phyloP scores from a whole-genome alignment of 2,329 filamentous ascomycete genomes.

The Madurella mycetomatis region DNA sequence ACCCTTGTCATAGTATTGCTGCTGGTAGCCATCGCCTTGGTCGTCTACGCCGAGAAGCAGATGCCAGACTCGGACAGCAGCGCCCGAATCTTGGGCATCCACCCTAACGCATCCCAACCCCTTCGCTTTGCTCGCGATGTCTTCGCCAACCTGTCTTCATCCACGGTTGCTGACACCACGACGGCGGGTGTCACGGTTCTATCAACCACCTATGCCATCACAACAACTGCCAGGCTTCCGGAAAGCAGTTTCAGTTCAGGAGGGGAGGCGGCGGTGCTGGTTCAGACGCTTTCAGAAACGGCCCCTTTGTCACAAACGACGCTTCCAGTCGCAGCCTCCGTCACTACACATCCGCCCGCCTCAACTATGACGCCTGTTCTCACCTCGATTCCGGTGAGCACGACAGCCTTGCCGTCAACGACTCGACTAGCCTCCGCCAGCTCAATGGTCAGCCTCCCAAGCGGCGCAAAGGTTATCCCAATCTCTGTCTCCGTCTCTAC shows the following conservation, averaged over 20 bases:
- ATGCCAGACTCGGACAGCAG: conserved; percentile 32
- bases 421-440: not conserved
- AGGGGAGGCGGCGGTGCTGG: not conserved
- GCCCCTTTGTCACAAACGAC: not conserved
- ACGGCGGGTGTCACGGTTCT: not conserved
- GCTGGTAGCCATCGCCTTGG: conserved; percentile 26
- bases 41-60: conserved; percentile 27
- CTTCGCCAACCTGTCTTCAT: conserved; percentile 1
- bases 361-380: too few species aligned
- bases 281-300: not conserved
- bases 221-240: not conserved
- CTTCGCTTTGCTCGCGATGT: conserved; percentile 9
- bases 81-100: conserved; percentile 23
- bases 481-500: conserved; percentile 11
- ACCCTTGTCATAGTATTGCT: conserved; percentile 25
- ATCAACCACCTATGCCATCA: not conserved
- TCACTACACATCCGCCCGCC: not conserved
- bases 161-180: not conserved
- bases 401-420: not conserved
- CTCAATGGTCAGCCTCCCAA: conserved; percentile 5
- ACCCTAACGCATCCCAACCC: conserved; percentile 14
- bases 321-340: not conserved
- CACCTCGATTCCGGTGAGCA: not conserved
- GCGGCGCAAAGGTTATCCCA: conserved; percentile 8
- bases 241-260: not conserved